phyloP scores from a whole-genome alignment of 139 green algal genomes.

The Chlamydomonas eustigma region DNA sequence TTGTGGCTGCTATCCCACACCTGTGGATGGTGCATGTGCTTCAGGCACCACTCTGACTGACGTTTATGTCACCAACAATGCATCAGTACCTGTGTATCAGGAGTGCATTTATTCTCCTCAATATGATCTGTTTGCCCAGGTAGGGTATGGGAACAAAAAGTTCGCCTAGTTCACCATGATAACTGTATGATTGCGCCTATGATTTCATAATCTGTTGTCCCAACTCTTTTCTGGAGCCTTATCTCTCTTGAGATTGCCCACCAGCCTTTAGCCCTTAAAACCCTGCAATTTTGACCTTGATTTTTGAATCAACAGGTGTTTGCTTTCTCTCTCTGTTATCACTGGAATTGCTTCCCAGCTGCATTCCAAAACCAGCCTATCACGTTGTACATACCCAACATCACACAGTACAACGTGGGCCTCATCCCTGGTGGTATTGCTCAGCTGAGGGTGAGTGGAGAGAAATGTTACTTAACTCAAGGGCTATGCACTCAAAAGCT shows the following conservation, averaged over 20 bases:
- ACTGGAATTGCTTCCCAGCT: slow-evolving; percentile 34
- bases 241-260: no score
- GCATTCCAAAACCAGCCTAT: slow-evolving; percentile 21
- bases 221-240: no score
- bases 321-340: slow-evolving; percentile 39
- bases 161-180: no score
- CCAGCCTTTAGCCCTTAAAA: no score
- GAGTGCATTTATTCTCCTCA: neutral
- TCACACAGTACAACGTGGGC: slow-evolving; percentile 27
- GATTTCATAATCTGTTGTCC: no score
- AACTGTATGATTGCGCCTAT: no score
- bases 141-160: no score
- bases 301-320: no score
- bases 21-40: neutral
- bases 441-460: neutral
- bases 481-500: no score
- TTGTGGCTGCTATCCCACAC: slow-evolving; percentile 16
- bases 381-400: slow-evolving; percentile 5
- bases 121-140: neutral
- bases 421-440: neutral
- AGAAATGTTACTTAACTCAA: no score
- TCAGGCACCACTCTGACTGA: neutral
- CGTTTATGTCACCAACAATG: neutral
- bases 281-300: no score
- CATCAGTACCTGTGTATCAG: neutral